Percentiles rank a stretch among this genome's conserved stretches.
Conservation (phyloP, 2,329 filamentous ascomycete species). For the Sarocladiaceae sp. region DNA sequence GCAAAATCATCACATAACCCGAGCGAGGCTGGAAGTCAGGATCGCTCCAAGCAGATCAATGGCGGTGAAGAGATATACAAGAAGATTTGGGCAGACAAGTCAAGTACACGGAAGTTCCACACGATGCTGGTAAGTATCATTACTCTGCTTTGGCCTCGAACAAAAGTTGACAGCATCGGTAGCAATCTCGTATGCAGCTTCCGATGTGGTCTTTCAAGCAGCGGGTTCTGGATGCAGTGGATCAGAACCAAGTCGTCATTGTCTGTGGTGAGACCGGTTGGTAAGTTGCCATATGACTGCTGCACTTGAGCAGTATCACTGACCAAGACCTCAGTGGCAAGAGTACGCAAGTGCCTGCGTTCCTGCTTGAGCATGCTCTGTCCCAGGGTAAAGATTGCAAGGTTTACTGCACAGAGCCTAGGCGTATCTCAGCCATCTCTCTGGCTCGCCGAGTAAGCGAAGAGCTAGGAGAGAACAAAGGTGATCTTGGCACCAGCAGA, state of each 20-base stretch:
- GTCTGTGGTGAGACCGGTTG: constrained; percentile 96
- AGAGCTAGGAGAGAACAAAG: constrained; percentile 81
- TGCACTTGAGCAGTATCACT: neutral
- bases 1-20: constrained; percentile 43
- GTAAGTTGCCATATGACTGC: constrained; percentile 29
- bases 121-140: constrained; percentile 62
- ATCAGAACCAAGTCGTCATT: constrained; percentile 80
- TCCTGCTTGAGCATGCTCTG: constrained; percentile 85
- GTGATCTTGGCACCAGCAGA: constrained; percentile 74
- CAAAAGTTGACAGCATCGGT: neutral
- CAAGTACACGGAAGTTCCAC: constrained; percentile 59
- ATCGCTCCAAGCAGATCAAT: constrained; percentile 35
- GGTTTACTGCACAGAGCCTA: constrained; percentile 91
- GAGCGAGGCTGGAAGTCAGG: constrained; percentile 42
- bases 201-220: constrained; percentile 86
- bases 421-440: constrained; percentile 93
- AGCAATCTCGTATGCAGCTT: constrained; percentile 67
- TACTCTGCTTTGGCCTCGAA: constrained; percentile 11
- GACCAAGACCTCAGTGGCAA: constrained; percentile 60
- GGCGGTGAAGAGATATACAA: constrained; percentile 46
- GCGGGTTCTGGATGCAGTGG: constrained; percentile 72
- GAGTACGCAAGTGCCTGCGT: constrained; percentile 95
- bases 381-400: constrained; percentile 78
- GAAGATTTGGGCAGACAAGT: constrained; percentile 57
- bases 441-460: constrained; percentile 90